Evolutionary conservation across 371 early-diverging fungal genomes (phyloP).

Genomic region (Chytridium lagenaria): DNA sequence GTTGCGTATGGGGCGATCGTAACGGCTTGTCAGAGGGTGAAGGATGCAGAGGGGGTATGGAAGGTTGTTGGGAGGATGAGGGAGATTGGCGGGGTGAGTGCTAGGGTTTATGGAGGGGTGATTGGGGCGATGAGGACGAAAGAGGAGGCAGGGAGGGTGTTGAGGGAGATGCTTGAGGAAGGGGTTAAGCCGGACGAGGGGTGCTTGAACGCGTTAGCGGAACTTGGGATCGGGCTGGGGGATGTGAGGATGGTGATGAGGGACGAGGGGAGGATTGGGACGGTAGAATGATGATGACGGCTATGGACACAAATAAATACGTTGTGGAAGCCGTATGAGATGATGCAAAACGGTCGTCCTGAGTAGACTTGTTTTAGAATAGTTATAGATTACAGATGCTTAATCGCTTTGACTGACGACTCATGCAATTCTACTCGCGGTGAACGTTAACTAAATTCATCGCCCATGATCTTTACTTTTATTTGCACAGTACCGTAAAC

Average conservation of each 20-base stretch:
- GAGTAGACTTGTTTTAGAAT: too few relatives aligned
- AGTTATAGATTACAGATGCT: too few relatives aligned
- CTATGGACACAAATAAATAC: too few relatives aligned
- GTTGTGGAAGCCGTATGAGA: too few relatives aligned
- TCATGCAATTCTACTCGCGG: too few relatives aligned
- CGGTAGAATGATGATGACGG: too few relatives aligned
- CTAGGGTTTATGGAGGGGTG: background rate
- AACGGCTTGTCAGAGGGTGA: background rate
- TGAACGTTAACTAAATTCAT: too few relatives aligned
- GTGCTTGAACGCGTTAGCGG: background rate
- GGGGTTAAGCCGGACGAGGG: background rate
- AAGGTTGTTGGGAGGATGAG: background rate
- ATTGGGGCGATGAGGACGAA: background rate
- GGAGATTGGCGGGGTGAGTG: background rate
- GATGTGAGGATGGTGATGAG: background rate
- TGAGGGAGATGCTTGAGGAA: background rate
- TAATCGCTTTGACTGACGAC: too few relatives aligned
- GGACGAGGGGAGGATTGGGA: too few relatives aligned
- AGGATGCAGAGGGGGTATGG: background rate
- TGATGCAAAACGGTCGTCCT: too few relatives aligned
- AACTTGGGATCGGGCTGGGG: background rate
- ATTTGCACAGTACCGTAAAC: too few relatives aligned
- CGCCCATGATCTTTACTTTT: too few relatives aligned
- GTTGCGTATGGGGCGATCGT: background rate
- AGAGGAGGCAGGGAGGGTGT: background rate